Conservation (phyloP, 2,329 filamentous ascomycete species). For the Bisporella sp. region DNA sequence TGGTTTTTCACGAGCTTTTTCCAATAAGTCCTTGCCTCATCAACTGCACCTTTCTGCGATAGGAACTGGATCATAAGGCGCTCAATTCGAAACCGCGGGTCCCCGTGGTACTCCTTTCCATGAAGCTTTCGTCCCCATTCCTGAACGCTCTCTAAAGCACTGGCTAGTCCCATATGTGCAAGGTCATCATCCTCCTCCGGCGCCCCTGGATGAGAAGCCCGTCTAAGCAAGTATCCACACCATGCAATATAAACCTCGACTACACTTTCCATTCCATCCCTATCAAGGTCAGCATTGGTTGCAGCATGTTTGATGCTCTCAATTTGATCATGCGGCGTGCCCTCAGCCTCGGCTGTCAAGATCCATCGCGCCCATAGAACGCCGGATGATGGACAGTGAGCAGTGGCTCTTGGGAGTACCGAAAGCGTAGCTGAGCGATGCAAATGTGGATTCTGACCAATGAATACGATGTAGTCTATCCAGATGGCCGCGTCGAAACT, state of each 20-base stretch:
- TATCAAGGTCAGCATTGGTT: slow-evolving; percentile 78
- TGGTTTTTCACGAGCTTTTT: slow-evolving; percentile 61
- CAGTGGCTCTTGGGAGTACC: slow-evolving; percentile 72
- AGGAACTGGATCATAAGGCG: slow-evolving; percentile 89
- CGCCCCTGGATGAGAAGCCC: slow-evolving; percentile 67
- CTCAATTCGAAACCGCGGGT: slow-evolving; percentile 82
- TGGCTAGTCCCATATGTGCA: slow-evolving; percentile 81
- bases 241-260: slow-evolving; percentile 89
- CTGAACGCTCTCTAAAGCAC: slow-evolving; percentile 78
- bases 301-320: slow-evolving; percentile 89
- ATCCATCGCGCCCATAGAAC: slow-evolving; percentile 87
- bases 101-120: slow-evolving; percentile 70
- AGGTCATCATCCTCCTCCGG: slow-evolving; percentile 80
- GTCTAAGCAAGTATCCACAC: slow-evolving; percentile 88
- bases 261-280: slow-evolving; percentile 78
- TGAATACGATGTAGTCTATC: slow-evolving; percentile 58
- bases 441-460: slow-evolving; percentile 25
- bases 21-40: slow-evolving; percentile 73
- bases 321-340: slow-evolving; percentile 70
- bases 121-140: slow-evolving; percentile 68
- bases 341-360: slow-evolving; percentile 72
- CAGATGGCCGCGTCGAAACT: slow-evolving; percentile 69
- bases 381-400: slow-evolving; percentile 91
- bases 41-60: slow-evolving; percentile 71
- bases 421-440: slow-evolving; percentile 50